These are phyloP conservation scores for Fusarium verticillioides DNA, from an alignment of 2,329 filamentous ascomycete species.

Conservation along the genomic window DNA sequence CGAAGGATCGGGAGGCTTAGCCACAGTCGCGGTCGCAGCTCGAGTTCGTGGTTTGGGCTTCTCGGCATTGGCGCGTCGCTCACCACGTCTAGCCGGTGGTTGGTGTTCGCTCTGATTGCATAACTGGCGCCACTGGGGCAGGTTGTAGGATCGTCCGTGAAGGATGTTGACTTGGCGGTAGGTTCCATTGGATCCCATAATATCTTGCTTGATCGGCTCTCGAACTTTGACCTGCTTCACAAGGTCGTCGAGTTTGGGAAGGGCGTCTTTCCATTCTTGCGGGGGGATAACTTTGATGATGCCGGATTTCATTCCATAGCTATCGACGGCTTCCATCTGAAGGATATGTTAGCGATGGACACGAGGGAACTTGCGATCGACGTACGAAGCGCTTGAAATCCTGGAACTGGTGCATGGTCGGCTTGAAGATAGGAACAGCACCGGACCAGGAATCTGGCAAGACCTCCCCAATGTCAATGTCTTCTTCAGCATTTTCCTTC, in stretches of 20 bases:
- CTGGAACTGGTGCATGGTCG: conserved; percentile 93
- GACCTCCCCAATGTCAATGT: conserved; percentile 82
- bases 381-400: conserved; percentile 91
- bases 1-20: conserved; percentile 48
- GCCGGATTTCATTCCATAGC: conserved; percentile 96
- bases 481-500: conserved; percentile 58
- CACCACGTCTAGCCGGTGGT: conserved; percentile 89
- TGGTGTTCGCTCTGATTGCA: conserved; percentile 97
- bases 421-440: conserved; percentile 92
- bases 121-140: conserved; percentile 93
- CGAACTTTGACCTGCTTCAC: conserved; percentile 93
- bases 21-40: conserved; percentile 47
- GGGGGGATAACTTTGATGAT: conserved; percentile 97
- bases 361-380: conserved; percentile 26
- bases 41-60: conserved; percentile 59
- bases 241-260: conserved; percentile 82
- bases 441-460: conserved; percentile 91
- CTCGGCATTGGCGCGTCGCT: conserved; percentile 73
- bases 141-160: conserved; percentile 94
- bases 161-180: conserved; percentile 98
- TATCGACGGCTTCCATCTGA: conserved; percentile 83
- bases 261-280: conserved; percentile 87
- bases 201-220: conserved; percentile 98
- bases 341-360: conserved; percentile 43
- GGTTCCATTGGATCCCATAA: conserved; percentile 93